Conservation (phyloP, 768 basidiomycete species). For the Mrakia hoshinonis region DNA sequence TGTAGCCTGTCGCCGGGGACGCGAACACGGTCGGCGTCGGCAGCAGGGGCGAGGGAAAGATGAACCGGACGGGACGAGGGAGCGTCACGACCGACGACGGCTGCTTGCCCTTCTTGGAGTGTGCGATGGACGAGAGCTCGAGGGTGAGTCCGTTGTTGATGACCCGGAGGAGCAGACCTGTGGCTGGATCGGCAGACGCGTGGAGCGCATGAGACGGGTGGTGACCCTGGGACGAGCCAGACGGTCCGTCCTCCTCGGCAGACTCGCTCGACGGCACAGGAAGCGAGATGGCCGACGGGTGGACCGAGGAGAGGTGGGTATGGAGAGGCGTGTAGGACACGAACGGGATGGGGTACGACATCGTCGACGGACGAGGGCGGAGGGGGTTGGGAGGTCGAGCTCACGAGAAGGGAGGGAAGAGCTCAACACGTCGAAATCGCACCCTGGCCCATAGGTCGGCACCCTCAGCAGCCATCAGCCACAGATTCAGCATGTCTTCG, state of each 20-base stretch:
- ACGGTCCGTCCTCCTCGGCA: neutral
- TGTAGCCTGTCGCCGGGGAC: constrained; percentile 32
- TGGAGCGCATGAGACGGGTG: constrained; percentile 10
- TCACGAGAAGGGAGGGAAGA: neutral
- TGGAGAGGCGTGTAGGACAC: constrained; percentile 6
- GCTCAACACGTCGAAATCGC: neutral
- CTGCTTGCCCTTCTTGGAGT: constrained; percentile 14
- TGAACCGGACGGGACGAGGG: constrained; percentile 61
- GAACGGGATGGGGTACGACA: neutral
- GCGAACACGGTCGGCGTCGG: constrained; percentile 59
- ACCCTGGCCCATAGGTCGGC: too few species aligned
- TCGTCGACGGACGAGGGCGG: neutral
- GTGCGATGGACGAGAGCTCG: constrained; percentile 60
- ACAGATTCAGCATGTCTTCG: too few species aligned
- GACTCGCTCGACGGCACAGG: neutral
- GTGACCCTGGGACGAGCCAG: neutral
- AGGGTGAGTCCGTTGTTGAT: constrained; percentile 64
- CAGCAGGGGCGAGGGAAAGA: constrained; percentile 62
- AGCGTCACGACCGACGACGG: constrained; percentile 44
- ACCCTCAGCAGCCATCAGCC: too few species aligned
- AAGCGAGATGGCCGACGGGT: neutral
- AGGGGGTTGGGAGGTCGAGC: neutral
- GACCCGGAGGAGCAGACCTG: constrained; percentile 56
- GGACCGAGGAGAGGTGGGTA: constrained; percentile 2
- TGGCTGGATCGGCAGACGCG: neutral